Conservation (phyloP, 129 eudicot genomes). For the Centrapalus pauciflorus region DNA sequence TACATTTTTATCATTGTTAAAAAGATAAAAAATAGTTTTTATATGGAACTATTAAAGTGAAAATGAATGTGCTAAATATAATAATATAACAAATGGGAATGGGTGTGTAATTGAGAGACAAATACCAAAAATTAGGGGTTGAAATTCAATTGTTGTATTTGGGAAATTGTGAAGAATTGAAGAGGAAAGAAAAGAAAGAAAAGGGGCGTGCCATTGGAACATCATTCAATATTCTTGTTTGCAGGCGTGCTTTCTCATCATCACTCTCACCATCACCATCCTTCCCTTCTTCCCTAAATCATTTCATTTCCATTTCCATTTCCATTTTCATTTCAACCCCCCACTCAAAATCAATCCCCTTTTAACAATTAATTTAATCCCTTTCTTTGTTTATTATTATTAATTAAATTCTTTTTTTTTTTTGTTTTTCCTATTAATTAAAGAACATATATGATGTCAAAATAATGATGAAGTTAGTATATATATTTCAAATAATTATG, state of each 20-base stretch:
- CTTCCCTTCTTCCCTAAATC: background rate
- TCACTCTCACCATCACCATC: slow-evolving; percentile 44
- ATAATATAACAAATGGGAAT: no score
- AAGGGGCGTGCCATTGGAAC: slow-evolving; percentile 34
- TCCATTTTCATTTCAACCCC: background rate
- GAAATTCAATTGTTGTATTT: slow-evolving; percentile 1
- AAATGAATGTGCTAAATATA: no score
- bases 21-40: no score
- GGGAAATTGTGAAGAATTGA: slow-evolving; percentile 29
- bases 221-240: slow-evolving; percentile 36
- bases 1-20: no score
- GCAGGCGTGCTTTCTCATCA: slow-evolving; percentile 41
- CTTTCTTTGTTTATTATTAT: no score
- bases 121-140: slow-evolving; percentile 1
- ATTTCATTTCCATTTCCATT: slow-evolving; percentile 24
- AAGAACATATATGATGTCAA: background rate
- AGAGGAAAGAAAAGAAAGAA: background rate
- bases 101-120: no score
- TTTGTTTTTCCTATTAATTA: no score
- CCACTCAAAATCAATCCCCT: background rate
- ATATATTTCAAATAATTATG: background rate
- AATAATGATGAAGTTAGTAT: background rate
- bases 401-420: no score
- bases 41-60: no score
- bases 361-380: no score